Base-by-base conservation (phyloP, 192 early-diverging fungal species). In the Diversispora epigaea region DNA sequence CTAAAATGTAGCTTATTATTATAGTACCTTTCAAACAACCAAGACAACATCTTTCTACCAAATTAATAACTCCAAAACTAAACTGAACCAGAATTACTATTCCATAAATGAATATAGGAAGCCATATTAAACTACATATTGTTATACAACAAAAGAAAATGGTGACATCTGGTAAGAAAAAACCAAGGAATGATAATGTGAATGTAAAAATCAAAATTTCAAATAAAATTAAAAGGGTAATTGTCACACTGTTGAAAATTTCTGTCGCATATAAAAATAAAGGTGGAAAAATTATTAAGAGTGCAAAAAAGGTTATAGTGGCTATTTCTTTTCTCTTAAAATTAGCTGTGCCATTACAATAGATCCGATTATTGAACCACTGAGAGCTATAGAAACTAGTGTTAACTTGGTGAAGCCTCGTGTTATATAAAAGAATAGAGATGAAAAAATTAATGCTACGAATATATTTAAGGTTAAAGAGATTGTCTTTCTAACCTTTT, bases 201-300 rank as follows among this genome's bases (percentile, higher is more conserved):
- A 12, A 15, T 49, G 46, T n/a, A 3, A 68, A 25, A 15, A 68
- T 45, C 6, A 19, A 45, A 47, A 6, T 14, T 56, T 45, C 7
- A 68, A 11, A 19, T 4, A 68, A 68, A n/a, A 19, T 45, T 68
- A 68, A 47, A 19, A 21, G 3, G 14, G 47, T 19, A 15, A 68
- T 68, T 68, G 66, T 68, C 4, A 68, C 3, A 10, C 3, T 68
- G 21, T 4, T 68, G 66, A 68, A 47, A 15, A 41, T 32, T 68
- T 68, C 9, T 22, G 45, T 68, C 45, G 22, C n/a, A 50, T 68
- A 68, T 47, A 68, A 47, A 45, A 68, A n/a, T n/a, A n/a, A n/a
- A n/a, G n/a, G n/a, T n/a, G n/a, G n/a, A n/a, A n/a, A n/a, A n/a
- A n/a, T n/a, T n/a, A n/a, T n/a, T n/a, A n/a, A n/a, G n/a, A n/a